These are phyloP conservation scores for Penicillium nordicum DNA, from an alignment of 2,329 filamentous ascomycete genomes.

Conservation along the genomic window DNA sequence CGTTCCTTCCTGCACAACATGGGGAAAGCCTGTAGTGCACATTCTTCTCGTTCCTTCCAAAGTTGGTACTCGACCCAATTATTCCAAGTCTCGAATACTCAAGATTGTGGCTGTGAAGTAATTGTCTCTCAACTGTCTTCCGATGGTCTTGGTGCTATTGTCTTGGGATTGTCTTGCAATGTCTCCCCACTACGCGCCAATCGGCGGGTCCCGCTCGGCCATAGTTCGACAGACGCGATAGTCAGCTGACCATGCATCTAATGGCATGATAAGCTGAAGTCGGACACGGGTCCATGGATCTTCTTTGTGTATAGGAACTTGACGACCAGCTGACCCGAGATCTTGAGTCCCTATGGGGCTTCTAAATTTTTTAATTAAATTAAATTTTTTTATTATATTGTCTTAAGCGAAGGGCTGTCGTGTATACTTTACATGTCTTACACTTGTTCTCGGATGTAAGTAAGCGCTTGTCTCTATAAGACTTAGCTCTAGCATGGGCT, in stretches of 20 bases:
- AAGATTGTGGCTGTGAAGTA: slow-evolving; percentile 5
- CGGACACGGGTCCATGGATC: slow-evolving; percentile 7
- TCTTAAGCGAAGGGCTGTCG: not conserved
- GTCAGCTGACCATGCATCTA: slow-evolving; percentile 8
- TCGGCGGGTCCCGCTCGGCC: slow-evolving; percentile 8
- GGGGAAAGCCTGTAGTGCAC: not conserved
- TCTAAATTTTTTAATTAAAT: not conserved
- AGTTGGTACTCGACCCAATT: not conserved
- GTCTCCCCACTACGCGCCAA: slow-evolving; percentile 5
- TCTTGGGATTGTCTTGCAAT: slow-evolving; percentile 1
- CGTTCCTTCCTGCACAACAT: not conserved
- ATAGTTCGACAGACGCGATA: slow-evolving; percentile 5
- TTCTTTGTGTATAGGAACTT: not conserved
- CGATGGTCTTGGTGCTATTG: not conserved
- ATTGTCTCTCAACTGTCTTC: slow-evolving; percentile 2
- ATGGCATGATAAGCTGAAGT: slow-evolving; percentile 7
- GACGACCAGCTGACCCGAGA: slow-evolving; percentile 7
- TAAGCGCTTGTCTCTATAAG: slow-evolving; percentile 3
- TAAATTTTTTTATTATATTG: not conserved
- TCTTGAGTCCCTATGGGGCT: not conserved
- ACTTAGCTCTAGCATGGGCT: not conserved
- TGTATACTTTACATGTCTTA: slow-evolving; percentile 1
- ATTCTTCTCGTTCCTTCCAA: not conserved
- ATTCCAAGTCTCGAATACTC: not conserved
- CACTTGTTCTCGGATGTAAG: not conserved